Percentiles rank a stretch among this genome's conserved stretches.
phyloP scores from a whole-genome alignment of 2,329 filamentous ascomycete genomes.

The Daldinia sp. region DNA sequence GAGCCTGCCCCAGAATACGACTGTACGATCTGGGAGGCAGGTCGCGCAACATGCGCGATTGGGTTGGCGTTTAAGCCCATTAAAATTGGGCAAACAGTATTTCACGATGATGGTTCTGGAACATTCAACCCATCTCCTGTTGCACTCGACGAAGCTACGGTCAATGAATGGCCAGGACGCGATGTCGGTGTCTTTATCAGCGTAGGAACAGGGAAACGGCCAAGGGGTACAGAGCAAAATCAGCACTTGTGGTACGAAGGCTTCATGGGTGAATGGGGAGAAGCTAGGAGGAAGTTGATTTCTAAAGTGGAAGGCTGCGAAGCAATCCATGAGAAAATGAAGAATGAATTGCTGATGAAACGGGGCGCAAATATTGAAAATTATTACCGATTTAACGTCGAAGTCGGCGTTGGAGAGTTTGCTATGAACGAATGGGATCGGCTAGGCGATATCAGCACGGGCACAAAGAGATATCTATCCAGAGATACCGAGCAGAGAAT shows the following conservation, averaged over 20 bases:
- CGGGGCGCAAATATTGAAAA: conserved; percentile 85
- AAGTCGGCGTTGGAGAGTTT: conserved; percentile 94
- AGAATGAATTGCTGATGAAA: conserved; percentile 77
- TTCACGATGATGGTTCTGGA: conserved; percentile 90
- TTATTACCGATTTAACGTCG: conserved; percentile 96
- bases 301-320: conserved; percentile 96
- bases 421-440: conserved; percentile 99
- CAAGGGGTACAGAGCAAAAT: conserved; percentile 71
- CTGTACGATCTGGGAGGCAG: conserved; percentile 96
- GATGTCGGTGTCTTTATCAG: conserved; percentile 93
- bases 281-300: conserved; percentile 84
- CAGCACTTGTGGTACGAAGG: conserved; percentile 90
- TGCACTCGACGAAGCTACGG: conserved; percentile 85
- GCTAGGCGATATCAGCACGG: conserved; percentile 92
- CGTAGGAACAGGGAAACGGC: conserved; percentile 89
- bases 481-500: conserved; percentile 78
- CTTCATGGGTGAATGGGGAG: conserved; percentile 90
- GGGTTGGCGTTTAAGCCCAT: conserved; percentile 96
- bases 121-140: conserved; percentile 91
- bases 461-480: conserved; percentile 83
- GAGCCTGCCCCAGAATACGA: conserved; percentile 91
- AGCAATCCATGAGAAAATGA: conserved; percentile 86
- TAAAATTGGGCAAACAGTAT: conserved; percentile 89
- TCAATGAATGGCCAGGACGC: conserved; percentile 94
- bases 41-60: conserved; percentile 90